Conservation (phyloP, 768 basidiomycete species). For the Boletus rubropictus region DNA sequence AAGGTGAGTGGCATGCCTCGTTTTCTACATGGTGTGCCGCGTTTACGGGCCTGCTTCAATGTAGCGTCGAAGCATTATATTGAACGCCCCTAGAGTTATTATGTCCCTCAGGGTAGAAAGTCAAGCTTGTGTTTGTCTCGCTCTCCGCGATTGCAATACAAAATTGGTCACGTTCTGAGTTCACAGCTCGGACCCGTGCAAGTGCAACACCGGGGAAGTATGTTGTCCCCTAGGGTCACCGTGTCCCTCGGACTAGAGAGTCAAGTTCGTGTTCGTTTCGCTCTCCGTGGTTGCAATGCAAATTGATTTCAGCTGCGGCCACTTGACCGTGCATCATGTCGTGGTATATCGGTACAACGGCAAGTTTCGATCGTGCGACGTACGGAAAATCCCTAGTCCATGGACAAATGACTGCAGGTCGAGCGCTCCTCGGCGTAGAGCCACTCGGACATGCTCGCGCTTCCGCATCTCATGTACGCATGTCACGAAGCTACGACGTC, state of each 20-base stretch:
- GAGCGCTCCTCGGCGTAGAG: too few species aligned
- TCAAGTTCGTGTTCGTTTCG: background rate
- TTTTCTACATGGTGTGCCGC: background rate
- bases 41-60: background rate
- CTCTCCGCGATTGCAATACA: background rate
- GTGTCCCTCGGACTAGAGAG: background rate
- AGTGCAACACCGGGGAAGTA: background rate
- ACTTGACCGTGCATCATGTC: background rate
- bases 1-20: background rate
- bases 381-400: background rate
- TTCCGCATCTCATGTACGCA: background rate
- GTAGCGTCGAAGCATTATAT: background rate
- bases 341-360: too few species aligned
- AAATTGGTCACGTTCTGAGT: too few species aligned
- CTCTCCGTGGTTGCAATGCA: background rate
- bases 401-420: background rate
- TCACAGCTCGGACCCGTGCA: too few species aligned
- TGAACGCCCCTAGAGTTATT: background rate
- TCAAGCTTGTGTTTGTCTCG: background rate
- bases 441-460: background rate
- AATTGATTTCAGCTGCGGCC: background rate
- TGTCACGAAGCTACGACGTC: background rate
- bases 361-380: background rate
- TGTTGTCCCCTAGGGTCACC: background rate
- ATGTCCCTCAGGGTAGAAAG: background rate